phyloP scores from a whole-genome alignment of 257 asterid species.

The Plantago ovata region DNA sequence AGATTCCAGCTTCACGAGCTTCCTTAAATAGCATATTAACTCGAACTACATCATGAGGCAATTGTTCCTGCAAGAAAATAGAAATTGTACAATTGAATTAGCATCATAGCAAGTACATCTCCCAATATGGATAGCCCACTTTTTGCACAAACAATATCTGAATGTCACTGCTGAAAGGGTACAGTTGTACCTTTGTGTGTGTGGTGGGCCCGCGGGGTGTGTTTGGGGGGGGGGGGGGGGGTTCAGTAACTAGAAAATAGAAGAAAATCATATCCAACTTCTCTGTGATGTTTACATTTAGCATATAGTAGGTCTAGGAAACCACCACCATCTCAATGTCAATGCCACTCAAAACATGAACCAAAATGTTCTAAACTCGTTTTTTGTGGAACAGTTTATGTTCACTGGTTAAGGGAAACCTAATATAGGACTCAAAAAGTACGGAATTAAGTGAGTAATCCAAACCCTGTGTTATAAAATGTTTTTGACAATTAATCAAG shows the following conservation, averaged over 20 bases:
- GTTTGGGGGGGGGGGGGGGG: too few species aligned
- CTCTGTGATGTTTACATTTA: slow-evolving; percentile 5
- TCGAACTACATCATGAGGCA: slow-evolving; percentile 70
- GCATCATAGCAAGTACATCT: too few species aligned
- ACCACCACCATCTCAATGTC: not conserved
- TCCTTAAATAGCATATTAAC: slow-evolving; percentile 76
- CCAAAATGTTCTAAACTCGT: slow-evolving; percentile 1
- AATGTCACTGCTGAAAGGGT: too few species aligned
- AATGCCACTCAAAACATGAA: not conserved
- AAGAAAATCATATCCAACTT: slow-evolving; percentile 8
- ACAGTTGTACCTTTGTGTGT: too few species aligned
- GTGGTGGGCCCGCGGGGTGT: too few species aligned
- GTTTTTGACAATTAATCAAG: too few species aligned
- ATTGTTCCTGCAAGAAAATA: slow-evolving; percentile 63
- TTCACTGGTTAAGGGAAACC: not conserved
- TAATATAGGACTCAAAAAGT: not conserved
- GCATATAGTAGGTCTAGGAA: not conserved
- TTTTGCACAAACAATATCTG: too few species aligned
- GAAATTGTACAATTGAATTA: too few species aligned
- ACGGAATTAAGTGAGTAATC: not conserved
- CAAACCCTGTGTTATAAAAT: not conserved
- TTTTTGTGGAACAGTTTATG: slow-evolving; percentile 4
- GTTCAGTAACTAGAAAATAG: not conserved
- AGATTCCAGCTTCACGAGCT: slow-evolving; percentile 84
- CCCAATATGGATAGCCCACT: too few species aligned